phyloP scores from a whole-genome alignment of 2,329 filamentous ascomycete genomes.

The Fusarium burgessii region DNA sequence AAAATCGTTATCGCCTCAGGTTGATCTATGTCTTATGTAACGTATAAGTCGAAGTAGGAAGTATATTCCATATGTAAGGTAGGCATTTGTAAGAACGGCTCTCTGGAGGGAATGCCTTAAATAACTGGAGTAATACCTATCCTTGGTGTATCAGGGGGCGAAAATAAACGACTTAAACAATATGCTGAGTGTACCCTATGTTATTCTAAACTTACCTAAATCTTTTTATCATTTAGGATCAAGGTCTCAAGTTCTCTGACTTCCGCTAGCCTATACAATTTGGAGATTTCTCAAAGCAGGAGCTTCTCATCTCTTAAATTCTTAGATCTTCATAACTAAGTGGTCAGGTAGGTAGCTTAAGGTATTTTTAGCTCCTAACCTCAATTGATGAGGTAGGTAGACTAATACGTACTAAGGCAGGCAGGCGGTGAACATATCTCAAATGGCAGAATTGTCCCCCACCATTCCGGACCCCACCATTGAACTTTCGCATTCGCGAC shows the following conservation, averaged over 20 bases:
- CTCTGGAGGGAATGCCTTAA: background rate
- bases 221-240: too few species aligned
- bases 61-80: background rate
- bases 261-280: too few species aligned
- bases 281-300: too few species aligned
- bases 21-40: background rate
- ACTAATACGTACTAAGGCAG: background rate
- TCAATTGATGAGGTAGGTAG: background rate
- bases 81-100: background rate
- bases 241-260: too few species aligned
- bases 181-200: too few species aligned
- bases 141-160: too few species aligned
- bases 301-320: background rate
- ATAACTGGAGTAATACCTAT: background rate
- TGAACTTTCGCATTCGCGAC: conserved; percentile 34
- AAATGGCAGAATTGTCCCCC: conserved; percentile 51
- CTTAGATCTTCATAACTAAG: background rate
- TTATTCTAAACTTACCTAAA: too few species aligned
- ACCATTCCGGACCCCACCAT: conserved; percentile 48
- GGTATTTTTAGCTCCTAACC: background rate
- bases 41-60: background rate
- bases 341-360: background rate
- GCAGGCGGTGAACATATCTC: conserved; percentile 33
- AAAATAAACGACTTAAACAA: too few species aligned
- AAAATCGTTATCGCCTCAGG: background rate